Evolutionary conservation across 495 filamentous ascomycete species (phyloP), one percentile per base, ranked within the genome.

Genomic region (Penicillium fimorum): DNA sequence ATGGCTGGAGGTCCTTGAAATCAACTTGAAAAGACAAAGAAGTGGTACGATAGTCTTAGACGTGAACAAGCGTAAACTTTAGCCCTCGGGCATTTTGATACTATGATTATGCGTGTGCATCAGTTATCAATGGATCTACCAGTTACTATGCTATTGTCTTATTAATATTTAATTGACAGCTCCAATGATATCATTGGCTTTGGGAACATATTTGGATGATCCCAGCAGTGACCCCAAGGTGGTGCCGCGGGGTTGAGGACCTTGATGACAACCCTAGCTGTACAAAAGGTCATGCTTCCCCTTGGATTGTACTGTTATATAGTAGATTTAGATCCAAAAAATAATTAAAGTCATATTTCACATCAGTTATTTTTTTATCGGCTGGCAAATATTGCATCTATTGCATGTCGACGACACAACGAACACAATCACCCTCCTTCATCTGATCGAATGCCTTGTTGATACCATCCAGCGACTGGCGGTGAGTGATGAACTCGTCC

Each of bases 401-500:
- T 62, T 69, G 69, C 68, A 74, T 75, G 50, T 81, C 73, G 29
- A 82, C 77, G 8, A 89, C 95, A 58, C 89, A 96, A 45, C 94
- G 87, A 61, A 98, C 93, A 73, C 94, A 98, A 70, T 97, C 91
- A 38, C 94, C 94, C 50, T 83, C 77, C 82, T 96, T 96, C 94
- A 98, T 98, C 72, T 87, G 82, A 47, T 89, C 82, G 60, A 98
- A 98, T 11, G 91, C 92, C 18, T 77, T 78, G 80, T 96, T 97
- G 76, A 98, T 97, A 47, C 85, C 80, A 24, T 69, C 67, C 45
- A 98, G 79, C 8, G 77, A 76, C 81, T 95, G 87, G 43, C 94
- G 87, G 79, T 98, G 95, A 29, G 94, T 98, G 76, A 98, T 97
- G 80, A 97, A 97, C 79, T 98, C 94, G 67, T 98, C 95, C 40